Evolutionary conservation across 495 filamentous ascomycete genomes (phyloP), one percentile per base, ranked within the genome.

Genomic region (Tuber melanosporum): DNA sequence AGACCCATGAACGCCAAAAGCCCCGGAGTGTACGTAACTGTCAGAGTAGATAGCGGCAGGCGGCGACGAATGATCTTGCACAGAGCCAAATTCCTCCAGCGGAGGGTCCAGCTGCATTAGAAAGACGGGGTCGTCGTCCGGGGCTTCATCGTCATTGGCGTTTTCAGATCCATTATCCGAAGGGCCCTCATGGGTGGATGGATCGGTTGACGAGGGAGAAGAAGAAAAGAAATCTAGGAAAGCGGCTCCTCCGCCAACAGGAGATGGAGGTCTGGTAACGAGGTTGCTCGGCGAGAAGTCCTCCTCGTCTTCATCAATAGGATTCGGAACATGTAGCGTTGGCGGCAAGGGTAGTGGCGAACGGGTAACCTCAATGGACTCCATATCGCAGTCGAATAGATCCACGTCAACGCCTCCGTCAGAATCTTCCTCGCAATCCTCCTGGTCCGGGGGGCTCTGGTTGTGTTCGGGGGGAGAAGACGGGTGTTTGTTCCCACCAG

Each of bases 141-240:
- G n/a, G 26, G 26, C 57, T 66, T 66, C 43, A 10, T 76, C 77
- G 41, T 62, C 57, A 52, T 72, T 71, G 77, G 57, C 66, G 15
- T 49, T 75, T 71, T 79, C 78, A 26, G 71, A 77, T 70, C 57
- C 57, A 12, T 66, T 66, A 66, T 66, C 57, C 57, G 57, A 12
- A 32, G 66, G 71, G 32, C 71, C 49, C 69, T 80, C 78, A 46
- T 74, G 42, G 41, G 57, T 26, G 57, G 57, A 66, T 17, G 22
- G 26, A 17, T 66, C n/a, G 26, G 57, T 66, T 32, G 57, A 17
- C n/a, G 57, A 66, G 57, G 78, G 57, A 42, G 77, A 74, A 43
- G 78, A 73, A 73, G 78, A 79, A 79, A 80, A 80, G 47, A 80
- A 76, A 69, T 79, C 77, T 71, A 80, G 75, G 62, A 80, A 74